These are phyloP conservation scores for Aspergillus cavernicola DNA, from an alignment of 495 filamentous ascomycete genomes.

Conservation along the genomic window DNA sequence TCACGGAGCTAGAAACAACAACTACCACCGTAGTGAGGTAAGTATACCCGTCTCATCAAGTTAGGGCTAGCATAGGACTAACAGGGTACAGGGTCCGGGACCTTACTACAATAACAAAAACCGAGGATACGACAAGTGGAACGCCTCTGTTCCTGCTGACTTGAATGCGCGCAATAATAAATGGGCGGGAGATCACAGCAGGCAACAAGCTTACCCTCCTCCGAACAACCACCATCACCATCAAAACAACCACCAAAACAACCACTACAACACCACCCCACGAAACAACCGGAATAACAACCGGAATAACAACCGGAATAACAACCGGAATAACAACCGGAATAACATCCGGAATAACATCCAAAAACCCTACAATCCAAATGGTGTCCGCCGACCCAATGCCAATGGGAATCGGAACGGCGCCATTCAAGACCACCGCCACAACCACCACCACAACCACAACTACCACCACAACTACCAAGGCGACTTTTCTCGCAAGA, in stretches of 20 bases:
- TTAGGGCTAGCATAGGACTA: not conserved
- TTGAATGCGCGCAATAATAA: not conserved
- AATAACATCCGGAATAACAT: too few relatives aligned
- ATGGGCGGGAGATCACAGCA: not conserved
- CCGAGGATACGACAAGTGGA: not conserved
- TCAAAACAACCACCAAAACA: not conserved
- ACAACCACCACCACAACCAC: too few relatives aligned
- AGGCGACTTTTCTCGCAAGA: too few relatives aligned
- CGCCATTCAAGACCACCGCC: too few relatives aligned
- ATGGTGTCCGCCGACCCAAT: too few relatives aligned
- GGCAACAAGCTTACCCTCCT: not conserved
- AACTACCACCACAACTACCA: too few relatives aligned
- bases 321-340: too few relatives aligned
- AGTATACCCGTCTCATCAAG: not conserved
- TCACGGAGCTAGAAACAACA: not conserved
- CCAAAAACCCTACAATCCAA: too few relatives aligned
- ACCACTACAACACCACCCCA: not conserved
- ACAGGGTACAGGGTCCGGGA: not conserved
- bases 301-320: not conserved
- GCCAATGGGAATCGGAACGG: too few relatives aligned
- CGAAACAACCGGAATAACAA: not conserved
- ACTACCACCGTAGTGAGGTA: not conserved
- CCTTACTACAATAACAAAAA: not conserved
- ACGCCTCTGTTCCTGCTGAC: not conserved
- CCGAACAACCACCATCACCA: not conserved